phyloP scores from a whole-genome alignment of 139 green algal genomes.

The Trebouxia sp. region DNA sequence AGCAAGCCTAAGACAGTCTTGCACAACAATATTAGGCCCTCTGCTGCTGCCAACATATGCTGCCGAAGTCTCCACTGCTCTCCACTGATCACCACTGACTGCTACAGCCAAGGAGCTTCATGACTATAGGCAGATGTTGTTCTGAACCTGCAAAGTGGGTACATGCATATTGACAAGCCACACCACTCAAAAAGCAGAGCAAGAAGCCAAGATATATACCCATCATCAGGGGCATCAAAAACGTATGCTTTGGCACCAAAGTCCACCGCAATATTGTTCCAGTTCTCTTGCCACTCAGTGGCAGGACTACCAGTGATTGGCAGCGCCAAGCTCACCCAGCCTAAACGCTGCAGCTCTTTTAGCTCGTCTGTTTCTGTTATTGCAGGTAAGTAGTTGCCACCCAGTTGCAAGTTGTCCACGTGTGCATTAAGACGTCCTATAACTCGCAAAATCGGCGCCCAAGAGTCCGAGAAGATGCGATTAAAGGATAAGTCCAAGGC shows the following conservation, averaged over 20 bases:
- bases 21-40: background rate
- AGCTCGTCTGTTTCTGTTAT: conserved; percentile 10
- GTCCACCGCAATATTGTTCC: conserved; percentile 2
- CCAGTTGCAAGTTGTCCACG: conserved; percentile 8
- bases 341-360: conserved; percentile 12
- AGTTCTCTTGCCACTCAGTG: background rate
- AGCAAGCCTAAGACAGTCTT: conserved; percentile 6
- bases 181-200: background rate
- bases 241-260: background rate
- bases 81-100: background rate
- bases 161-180: background rate
- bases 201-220: background rate
- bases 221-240: background rate
- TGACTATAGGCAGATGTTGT: background rate
- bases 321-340: conserved; percentile 6
- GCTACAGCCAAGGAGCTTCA: background rate
- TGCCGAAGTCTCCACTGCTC: background rate
- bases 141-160: background rate
- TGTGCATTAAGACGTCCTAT: conserved; percentile 7
- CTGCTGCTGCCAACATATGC: background rate
- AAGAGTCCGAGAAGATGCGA: no score
- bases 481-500: conserved; percentile 21
- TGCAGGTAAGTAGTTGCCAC: conserved; percentile 9
- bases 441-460: conserved; percentile 1
- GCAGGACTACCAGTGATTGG: conserved; percentile 4